Conservation (phyloP, 352 stramenopile genomes). For the Phytopythium mirpurense region DNA sequence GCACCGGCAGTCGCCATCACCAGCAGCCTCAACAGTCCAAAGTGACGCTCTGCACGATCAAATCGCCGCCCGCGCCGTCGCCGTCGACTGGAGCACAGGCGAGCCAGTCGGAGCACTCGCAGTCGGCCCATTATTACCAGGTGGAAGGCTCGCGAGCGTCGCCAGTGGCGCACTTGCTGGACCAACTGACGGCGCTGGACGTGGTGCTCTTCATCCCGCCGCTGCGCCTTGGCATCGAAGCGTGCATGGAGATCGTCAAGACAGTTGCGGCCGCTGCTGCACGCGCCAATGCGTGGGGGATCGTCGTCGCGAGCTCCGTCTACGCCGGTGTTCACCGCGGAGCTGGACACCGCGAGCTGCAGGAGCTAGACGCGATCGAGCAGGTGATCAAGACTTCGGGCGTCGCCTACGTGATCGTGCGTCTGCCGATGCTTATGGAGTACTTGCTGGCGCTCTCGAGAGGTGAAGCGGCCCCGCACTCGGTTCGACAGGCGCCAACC, state of each 20-base stretch:
- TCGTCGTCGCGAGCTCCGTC: constrained; percentile 67
- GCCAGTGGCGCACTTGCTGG: constrained; percentile 48
- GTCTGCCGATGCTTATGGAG: constrained; percentile 75
- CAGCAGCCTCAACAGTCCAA: constrained; percentile 43
- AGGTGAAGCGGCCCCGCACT: constrained; percentile 7
- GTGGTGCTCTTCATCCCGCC: constrained; percentile 70
- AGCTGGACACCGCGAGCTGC: constrained; percentile 17
- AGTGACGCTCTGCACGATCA: constrained; percentile 69
- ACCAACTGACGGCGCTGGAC: constrained; percentile 55
- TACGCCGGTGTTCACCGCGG: constrained; percentile 31
- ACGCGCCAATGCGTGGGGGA: constrained; percentile 56
- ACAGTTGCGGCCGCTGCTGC: constrained; percentile 41
- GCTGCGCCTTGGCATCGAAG: constrained; percentile 35
- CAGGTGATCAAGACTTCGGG: constrained; percentile 49
- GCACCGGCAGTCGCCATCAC: constrained; percentile 9
- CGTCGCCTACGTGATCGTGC: constrained; percentile 53
- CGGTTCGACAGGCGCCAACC: neutral
- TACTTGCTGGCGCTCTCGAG: constrained; percentile 59
- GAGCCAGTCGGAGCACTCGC: neutral
- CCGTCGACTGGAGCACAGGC: constrained; percentile 7
- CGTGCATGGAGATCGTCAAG: constrained; percentile 56
- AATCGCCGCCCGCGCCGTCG: constrained; percentile 21
- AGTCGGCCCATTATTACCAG: constrained; percentile 24
- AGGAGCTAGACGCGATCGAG: constrained; percentile 63
- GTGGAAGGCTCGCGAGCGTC: constrained; percentile 28